Base-by-base conservation (phyloP, 192 early-diverging fungal species). In the Coemansia aciculifera region DNA sequence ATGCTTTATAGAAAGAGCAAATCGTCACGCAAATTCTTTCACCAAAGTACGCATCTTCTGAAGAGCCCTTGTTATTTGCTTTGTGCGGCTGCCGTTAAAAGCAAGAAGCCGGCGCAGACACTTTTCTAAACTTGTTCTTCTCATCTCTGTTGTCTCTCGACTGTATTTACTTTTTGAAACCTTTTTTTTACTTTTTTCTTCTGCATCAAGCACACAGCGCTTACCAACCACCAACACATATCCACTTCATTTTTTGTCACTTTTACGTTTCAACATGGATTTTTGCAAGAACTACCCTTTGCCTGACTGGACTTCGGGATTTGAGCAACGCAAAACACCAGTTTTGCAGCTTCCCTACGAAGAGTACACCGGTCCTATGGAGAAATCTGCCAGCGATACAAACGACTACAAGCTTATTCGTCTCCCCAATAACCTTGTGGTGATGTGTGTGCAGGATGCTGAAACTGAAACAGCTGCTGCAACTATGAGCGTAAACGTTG, bases 401-500 rank as follows among this genome's bases (percentile, higher is more conserved):
- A 68, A 86, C 52, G 44, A 77, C 43, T 89, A 89, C 63, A 71
- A 85, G 7, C 67, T 89, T 7, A 54, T 90, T 17, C 65, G 67
- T 4, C 66, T 89, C 5, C 71, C 63, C 5, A 90, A 90, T 64
- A 68, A 84, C 15, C 72, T 90, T 10, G 76, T 87, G 57, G 86
- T 75, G 7, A 66, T 89, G 11, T 49, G 89, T 9, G 81, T 88
- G 19, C 89, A 87, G 46, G 86, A 59, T n/a, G 72, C 84, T 1
- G 85, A 87, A 64, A 52, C 66, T 12, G 67, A 66, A 13, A 78
- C 84, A 59, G 81, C 87, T 13, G 76, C 84, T 17, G 89, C 87
- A 3, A 74, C 84, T 0, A 59, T 88, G 19, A 80, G 82, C 64
- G 87, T 90, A 24, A 81, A 87, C 57, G 86, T 91, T 51, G 90